Evolutionary conservation across 2,329 filamentous ascomycete genomes (phyloP).

Genomic region (Phaeosphaeria sp.): DNA sequence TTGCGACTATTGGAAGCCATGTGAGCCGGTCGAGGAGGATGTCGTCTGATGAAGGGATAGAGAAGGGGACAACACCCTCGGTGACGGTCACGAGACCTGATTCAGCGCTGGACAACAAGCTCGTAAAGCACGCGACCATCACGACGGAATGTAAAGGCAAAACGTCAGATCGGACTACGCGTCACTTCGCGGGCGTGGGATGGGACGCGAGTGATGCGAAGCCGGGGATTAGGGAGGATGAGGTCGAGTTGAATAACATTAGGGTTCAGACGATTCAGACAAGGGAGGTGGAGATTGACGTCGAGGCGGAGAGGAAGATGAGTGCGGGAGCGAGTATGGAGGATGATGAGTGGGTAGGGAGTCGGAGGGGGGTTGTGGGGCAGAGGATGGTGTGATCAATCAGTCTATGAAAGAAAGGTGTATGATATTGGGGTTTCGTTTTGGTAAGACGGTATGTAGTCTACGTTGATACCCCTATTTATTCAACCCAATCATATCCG

Average conservation of each 20-base stretch:
- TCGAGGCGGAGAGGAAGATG: slow-evolving; percentile 1
- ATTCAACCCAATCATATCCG: too few species aligned
- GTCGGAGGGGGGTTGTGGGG: slow-evolving; percentile 6
- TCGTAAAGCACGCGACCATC: slow-evolving; percentile 2
- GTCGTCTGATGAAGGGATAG: background rate
- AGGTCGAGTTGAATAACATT: slow-evolving; percentile 25
- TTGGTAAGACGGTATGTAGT: background rate
- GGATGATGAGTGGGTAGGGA: slow-evolving; percentile 5
- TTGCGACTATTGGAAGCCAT: background rate
- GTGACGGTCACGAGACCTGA: background rate
- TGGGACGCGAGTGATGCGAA: slow-evolving; percentile 1
- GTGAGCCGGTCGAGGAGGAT: background rate
- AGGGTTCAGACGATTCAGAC: slow-evolving; percentile 21
- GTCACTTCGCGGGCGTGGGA: background rate
- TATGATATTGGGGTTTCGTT: background rate
- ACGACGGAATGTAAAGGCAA: slow-evolving; percentile 14
- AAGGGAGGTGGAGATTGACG: slow-evolving; percentile 14
- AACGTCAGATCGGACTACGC: background rate
- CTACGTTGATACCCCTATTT: background rate
- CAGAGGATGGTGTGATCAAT: slow-evolving; percentile 14
- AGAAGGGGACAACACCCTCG: background rate
- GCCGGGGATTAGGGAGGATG: slow-evolving; percentile 10
- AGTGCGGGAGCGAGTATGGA: slow-evolving; percentile 4
- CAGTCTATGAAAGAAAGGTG: background rate
- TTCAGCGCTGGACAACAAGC: background rate